Base-by-base conservation (phyloP, 2,329 filamentous ascomycete genomes). In the Fusarium humuli region DNA sequence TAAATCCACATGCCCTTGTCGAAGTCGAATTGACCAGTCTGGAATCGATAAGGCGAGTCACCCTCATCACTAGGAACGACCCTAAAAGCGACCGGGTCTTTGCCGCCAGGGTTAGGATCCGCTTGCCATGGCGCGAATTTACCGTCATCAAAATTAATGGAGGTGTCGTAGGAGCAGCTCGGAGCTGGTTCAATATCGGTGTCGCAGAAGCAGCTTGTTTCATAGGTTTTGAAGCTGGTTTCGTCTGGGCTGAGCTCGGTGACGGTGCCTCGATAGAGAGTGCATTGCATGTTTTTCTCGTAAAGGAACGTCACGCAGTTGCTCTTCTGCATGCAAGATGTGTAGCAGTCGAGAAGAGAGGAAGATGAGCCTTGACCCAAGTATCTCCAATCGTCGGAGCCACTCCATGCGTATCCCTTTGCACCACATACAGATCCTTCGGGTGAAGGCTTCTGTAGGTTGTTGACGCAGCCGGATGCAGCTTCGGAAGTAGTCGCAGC, bases 181-280 rank as follows among this genome's bases (percentile, higher is more conserved):
- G 61, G 61, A 1, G 40, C 59, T 5, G 44, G 45, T 0, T 50
- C 25, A n/a, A 65, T n/a, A 0, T n/a, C 52, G 0, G 60, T 65
- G 1, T 65, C 52, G 7, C 59, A 65, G 30, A 65, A 65, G 27
- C 62, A 65, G 29, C 29, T 5, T 2, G 32, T 49, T 11, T 58
- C 46, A 7, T 65, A 64, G 0, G 0, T 27, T 20, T 7, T 14
- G 12, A 32, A 7, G 1, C 4, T 2, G 2, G n/a, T 29, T 14
- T 2, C 11, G 2, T 50, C 23, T 0, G 23, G 0, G 46, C 27
- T 48, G n/a, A 48, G 14, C 27, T 22, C 8, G 0, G 46, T 48
- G 14, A 50, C 2, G 0, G 29, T 60, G 5, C 55, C 55, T 2
- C 1, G 11, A 0, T 12, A 61, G 6, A 61, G 44, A 7, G 0